Percentiles rank a stretch among this genome's conserved stretches.
Evolutionary conservation across 2,329 filamentous ascomycete genomes (phyloP).

Genomic region (Fusarium nelsonii): DNA sequence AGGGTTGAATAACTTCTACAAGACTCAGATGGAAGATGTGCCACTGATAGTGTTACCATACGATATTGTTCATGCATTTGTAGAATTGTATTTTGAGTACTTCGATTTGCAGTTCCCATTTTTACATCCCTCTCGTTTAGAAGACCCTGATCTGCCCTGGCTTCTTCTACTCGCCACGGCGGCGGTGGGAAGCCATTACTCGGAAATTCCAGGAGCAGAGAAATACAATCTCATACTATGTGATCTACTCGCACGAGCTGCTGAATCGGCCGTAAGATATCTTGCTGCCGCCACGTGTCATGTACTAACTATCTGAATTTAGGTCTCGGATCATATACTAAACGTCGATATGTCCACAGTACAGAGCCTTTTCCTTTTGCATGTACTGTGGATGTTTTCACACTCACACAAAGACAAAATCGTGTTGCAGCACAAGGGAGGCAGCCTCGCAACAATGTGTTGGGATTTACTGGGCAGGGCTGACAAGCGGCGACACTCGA

Average conservation of each 20-base stretch:
- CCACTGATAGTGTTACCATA: accelerated
- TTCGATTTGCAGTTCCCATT: not conserved
- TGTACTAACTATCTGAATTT: too few relatives aligned
- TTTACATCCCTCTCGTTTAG: not conserved
- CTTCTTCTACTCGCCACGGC: accelerated
- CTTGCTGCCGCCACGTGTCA: too few relatives aligned
- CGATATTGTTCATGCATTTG: not conserved
- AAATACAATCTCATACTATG: accelerated
- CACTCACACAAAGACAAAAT: not conserved
- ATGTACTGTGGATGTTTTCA: not conserved
- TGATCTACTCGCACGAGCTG: not conserved
- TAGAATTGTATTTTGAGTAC: conserved; percentile 6
- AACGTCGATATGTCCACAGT: not conserved
- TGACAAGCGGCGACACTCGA: not conserved
- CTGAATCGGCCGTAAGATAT: not conserved
- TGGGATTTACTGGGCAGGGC: not conserved
- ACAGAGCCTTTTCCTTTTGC: not conserved
- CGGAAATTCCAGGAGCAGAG: accelerated
- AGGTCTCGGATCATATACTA: not conserved
- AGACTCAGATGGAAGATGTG: accelerated
- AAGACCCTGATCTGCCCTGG: accelerated
- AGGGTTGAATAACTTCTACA: not conserved
- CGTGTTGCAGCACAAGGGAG: not conserved
- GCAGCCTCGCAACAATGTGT: not conserved
- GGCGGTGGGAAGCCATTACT: not conserved